Conservation (phyloP, 192 early-diverging fungal genomes). For the Umbelopsis sp. region DNA sequence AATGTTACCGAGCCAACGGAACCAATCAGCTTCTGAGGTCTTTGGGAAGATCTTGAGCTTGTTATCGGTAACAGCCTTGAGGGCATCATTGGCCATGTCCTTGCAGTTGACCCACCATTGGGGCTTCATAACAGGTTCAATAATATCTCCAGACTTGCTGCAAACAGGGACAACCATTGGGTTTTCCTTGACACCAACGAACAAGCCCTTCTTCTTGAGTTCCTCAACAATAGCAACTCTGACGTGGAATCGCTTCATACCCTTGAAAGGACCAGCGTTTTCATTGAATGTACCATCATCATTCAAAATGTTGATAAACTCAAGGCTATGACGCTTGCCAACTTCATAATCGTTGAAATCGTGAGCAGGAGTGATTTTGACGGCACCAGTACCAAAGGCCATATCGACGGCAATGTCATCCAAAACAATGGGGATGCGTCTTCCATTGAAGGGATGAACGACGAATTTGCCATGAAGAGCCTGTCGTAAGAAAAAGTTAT, state of each 20-base stretch:
- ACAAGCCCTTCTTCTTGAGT: conserved; percentile 88
- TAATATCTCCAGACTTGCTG: conserved; percentile 86
- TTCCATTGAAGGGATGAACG: conserved; percentile 90
- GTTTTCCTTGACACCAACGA: conserved; percentile 83
- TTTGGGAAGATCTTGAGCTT: conserved; percentile 83
- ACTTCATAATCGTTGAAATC: conserved; percentile 96
- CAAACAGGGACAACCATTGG: conserved; percentile 94
- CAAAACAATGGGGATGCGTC: conserved; percentile 87
- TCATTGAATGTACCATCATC: conserved; percentile 95
- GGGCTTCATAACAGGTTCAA: conserved; percentile 97
- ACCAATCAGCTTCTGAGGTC: conserved; percentile 92
- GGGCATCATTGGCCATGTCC: conserved; percentile 82
- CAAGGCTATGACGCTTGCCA: conserved; percentile 91
- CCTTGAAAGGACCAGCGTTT: conserved; percentile 84
- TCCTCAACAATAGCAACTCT: conserved; percentile 85
- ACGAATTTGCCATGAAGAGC: conserved; percentile 94
- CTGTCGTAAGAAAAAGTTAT: conserved; percentile 28
- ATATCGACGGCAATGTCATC: conserved; percentile 88
- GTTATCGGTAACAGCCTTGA: conserved; percentile 77
- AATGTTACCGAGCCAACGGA: conserved; percentile 93
- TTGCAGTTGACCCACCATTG: conserved; percentile 99
- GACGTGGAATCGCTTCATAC: conserved; percentile 93
- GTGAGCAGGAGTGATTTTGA: conserved; percentile 99
- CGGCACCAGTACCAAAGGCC: conserved; percentile 96
- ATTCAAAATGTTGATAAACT: conserved; percentile 97